Percentiles rank a stretch among this genome's conserved stretches.
Evolutionary conservation across 805 yeast species (phyloP).

Genomic region (Candida boidinii): DNA sequence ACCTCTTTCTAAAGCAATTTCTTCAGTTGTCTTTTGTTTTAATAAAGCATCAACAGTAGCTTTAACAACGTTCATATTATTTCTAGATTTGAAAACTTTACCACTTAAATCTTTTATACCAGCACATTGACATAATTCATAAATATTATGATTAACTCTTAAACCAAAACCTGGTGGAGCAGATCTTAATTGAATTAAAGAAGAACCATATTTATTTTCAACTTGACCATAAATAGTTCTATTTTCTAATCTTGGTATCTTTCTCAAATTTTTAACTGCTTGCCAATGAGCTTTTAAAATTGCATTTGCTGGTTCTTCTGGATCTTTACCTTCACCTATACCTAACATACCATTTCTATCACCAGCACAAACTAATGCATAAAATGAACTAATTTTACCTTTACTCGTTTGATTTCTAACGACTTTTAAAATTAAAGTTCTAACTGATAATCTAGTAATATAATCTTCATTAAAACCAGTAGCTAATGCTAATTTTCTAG

Average conservation of each 20-base stretch:
- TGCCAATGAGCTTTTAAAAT: conserved; percentile 84
- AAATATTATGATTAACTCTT: conserved; percentile 82
- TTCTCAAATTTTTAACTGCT: conserved; percentile 77
- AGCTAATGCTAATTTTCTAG: conserved; percentile 46
- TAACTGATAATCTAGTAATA: conserved; percentile 50
- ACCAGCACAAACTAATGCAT: conserved; percentile 84
- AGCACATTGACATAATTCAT: conserved; percentile 84
- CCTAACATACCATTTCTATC: conserved; percentile 92
- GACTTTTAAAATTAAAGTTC: conserved; percentile 64
- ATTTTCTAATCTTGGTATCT: conserved; percentile 81
- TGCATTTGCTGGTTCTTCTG: conserved; percentile 68
- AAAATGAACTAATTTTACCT: conserved; percentile 80
- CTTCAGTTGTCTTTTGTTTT: conserved; percentile 75
- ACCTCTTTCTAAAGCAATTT: conserved; percentile 86
- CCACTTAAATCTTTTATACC: conserved; percentile 93
- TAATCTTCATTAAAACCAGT: conserved; percentile 61
- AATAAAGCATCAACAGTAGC: conserved; percentile 78
- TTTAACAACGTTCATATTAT: conserved; percentile 89
- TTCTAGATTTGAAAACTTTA: conserved; percentile 86
- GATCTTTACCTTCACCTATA: conserved; percentile 88
- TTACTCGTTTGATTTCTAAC: conserved; percentile 89
- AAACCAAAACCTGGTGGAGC: conserved; percentile 93
- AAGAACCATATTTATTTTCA: conserved; percentile 80
- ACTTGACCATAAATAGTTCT: conserved; percentile 85
- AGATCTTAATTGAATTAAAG: conserved; percentile 68